Conservation (phyloP, 75 land plant species). For the Adiantum capillusveneris region DNA sequence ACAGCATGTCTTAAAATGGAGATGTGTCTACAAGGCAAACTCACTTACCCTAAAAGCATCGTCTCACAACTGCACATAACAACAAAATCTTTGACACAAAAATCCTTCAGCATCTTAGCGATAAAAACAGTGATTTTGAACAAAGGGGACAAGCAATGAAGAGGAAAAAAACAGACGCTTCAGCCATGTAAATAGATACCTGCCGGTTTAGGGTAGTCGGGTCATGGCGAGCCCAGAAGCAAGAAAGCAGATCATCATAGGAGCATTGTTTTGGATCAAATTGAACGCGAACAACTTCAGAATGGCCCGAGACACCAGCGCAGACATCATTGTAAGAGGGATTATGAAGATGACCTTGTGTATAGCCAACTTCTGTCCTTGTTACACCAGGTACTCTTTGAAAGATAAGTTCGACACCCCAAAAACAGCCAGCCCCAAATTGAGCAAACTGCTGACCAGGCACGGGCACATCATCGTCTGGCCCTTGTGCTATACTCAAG, state of each 20-base stretch:
- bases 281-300: slow-evolving; percentile 63
- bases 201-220: slow-evolving; percentile 89
- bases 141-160: too few species aligned
- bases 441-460: slow-evolving; percentile 59
- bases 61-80: too few species aligned
- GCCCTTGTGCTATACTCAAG: slow-evolving; percentile 51
- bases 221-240: slow-evolving; percentile 80
- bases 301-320: slow-evolving; percentile 56
- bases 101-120: too few species aligned
- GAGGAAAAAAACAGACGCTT: too few species aligned
- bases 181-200: slow-evolving; percentile 36
- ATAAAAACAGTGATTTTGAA: too few species aligned
- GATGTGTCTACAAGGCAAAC: too few species aligned
- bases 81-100: too few species aligned
- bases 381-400: slow-evolving; percentile 85
- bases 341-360: slow-evolving; percentile 56
- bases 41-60: too few species aligned
- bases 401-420: slow-evolving; percentile 90
- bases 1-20: too few species aligned
- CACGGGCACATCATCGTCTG: slow-evolving; percentile 64
- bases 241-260: slow-evolving; percentile 48
- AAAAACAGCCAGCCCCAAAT: slow-evolving; percentile 91
- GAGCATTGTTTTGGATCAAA: slow-evolving; percentile 53
- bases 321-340: slow-evolving; percentile 76
- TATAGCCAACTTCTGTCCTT: slow-evolving; percentile 85